phyloP scores from a whole-genome alignment of 306 rosid genomes.

The Glycyrrhiza uralensis region DNA sequence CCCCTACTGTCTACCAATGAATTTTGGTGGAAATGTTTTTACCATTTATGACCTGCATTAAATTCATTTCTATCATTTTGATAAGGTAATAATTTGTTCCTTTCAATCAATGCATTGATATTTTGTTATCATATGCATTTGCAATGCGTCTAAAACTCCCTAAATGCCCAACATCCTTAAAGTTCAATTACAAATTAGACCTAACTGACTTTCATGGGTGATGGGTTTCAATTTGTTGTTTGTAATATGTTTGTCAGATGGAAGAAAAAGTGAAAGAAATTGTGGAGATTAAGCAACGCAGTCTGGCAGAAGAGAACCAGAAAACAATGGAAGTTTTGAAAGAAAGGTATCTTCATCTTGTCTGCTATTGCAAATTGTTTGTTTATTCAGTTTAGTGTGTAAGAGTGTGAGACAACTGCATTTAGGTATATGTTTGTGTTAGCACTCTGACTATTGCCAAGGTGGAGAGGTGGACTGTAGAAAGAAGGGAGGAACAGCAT shows the following conservation, averaged over 20 bases:
- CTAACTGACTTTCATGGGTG: not conserved
- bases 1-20: not conserved
- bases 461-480: not conserved
- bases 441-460: not conserved
- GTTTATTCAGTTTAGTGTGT: not conserved
- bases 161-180: not conserved
- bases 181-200: not conserved
- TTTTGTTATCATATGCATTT: constrained; percentile 8
- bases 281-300: constrained; percentile 96
- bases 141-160: not conserved
- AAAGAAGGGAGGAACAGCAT: not conserved
- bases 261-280: constrained; percentile 94
- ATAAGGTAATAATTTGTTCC: not conserved
- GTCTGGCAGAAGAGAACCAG: constrained; percentile 96
- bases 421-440: not conserved
- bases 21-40: not conserved
- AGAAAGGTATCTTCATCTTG: constrained; percentile 59
- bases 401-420: not conserved
- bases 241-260: constrained; percentile 57
- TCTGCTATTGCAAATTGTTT: constrained; percentile 23
- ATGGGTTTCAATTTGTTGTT: constrained; percentile 22
- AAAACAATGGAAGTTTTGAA: constrained; percentile 83
- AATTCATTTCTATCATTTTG: not conserved
- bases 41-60: not conserved
- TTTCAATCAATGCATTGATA: not conserved